Evolutionary conservation across 2,329 filamentous ascomycete genomes (phyloP).

Genomic region (Exophiala sp.): DNA sequence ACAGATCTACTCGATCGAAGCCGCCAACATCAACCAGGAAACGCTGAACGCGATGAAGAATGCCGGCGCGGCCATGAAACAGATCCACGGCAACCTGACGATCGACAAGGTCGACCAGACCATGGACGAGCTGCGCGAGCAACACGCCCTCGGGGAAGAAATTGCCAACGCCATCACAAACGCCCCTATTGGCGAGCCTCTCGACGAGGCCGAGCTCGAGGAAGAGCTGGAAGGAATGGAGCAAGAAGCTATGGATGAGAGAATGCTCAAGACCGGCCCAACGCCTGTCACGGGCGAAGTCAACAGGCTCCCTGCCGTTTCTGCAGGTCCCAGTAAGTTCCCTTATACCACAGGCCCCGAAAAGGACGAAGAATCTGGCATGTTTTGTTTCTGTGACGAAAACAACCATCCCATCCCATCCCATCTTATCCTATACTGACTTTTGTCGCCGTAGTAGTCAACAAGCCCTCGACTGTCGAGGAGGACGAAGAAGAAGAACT

Average conservation of each 20-base stretch:
- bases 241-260: slow-evolving; percentile 86
- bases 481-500: slow-evolving; percentile 96
- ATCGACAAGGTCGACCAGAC: slow-evolving; percentile 92
- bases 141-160: slow-evolving; percentile 88
- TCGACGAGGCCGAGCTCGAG: slow-evolving; percentile 83
- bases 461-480: slow-evolving; percentile 52
- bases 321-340: slow-evolving; percentile 69
- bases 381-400: no score
- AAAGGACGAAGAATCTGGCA: no score
- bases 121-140: slow-evolving; percentile 88
- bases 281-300: slow-evolving; percentile 76
- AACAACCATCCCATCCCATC: not conserved
- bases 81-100: slow-evolving; percentile 83
- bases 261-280: slow-evolving; percentile 83
- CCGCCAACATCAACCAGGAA: slow-evolving; percentile 97
- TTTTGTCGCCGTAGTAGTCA: slow-evolving; percentile 41
- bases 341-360: not conserved
- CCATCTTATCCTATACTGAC: slow-evolving; percentile 26
- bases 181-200: slow-evolving; percentile 58
- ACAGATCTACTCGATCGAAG: slow-evolving; percentile 94
- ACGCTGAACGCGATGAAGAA: slow-evolving; percentile 91
- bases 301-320: slow-evolving; percentile 67
- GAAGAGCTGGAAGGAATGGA: slow-evolving; percentile 79
- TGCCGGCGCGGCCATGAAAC: slow-evolving; percentile 82
- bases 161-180: slow-evolving; percentile 79